phyloP scores from a whole-genome alignment of 2,329 filamentous ascomycete species.

The Neonectria coccinea region DNA sequence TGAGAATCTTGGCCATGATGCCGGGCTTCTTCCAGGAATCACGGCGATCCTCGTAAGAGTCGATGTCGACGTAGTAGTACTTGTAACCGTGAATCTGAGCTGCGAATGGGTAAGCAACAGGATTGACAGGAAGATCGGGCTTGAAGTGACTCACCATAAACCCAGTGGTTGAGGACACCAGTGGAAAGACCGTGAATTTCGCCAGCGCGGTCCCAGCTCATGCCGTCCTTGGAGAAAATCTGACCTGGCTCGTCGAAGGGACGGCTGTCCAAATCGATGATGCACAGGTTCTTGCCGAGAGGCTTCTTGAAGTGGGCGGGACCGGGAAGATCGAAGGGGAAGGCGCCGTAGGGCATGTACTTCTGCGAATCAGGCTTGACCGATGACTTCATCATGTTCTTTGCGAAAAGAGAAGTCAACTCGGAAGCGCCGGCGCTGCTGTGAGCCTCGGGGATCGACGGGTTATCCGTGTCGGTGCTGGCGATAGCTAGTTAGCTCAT shows the following conservation, averaged over 20 bases:
- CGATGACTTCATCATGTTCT: conserved; percentile 49
- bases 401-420: conserved; percentile 49
- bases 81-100: conserved; percentile 61
- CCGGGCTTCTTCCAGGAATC: conserved; percentile 61
- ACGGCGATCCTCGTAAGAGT: conserved; percentile 54
- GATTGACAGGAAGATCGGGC: not conserved
- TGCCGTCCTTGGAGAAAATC: conserved; percentile 50
- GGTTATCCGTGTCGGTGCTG: conserved; percentile 40
- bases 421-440: conserved; percentile 34
- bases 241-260: conserved; percentile 51
- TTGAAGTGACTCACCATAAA: conserved; percentile 51
- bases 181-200: conserved; percentile 53
- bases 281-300: conserved; percentile 56
- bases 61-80: conserved; percentile 58
- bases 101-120: conserved; percentile 41
- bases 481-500: conserved; percentile 24
- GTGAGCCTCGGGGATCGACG: conserved; percentile 35
- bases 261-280: conserved; percentile 60
- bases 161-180: conserved; percentile 59
- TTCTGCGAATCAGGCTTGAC: conserved; percentile 41
- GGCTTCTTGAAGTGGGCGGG: conserved; percentile 48
- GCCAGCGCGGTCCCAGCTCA: conserved; percentile 52
- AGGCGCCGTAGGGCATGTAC: conserved; percentile 50
- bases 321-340: conserved; percentile 48
- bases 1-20: conserved; percentile 56